These are phyloP conservation scores for Caryopteris hybrid DNA, from an alignment of 305 asterid species.

Conservation along the genomic window DNA sequence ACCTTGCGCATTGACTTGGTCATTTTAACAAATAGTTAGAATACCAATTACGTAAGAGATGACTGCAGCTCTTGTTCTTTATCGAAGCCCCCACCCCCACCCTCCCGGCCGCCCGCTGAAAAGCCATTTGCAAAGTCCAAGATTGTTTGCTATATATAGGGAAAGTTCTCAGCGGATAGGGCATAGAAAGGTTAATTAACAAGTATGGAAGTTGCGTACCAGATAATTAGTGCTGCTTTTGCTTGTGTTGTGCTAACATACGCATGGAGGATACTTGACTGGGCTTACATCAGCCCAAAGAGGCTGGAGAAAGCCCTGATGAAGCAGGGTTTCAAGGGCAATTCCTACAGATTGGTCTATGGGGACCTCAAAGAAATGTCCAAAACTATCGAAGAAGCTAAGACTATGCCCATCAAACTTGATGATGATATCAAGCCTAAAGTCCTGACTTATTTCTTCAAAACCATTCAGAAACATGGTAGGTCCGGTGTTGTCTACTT, in stretches of 20 bases:
- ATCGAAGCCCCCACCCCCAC: no score
- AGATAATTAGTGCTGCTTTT: background rate
- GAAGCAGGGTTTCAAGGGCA: constrained; percentile 8
- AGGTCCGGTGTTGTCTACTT: no score
- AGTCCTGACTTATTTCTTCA: background rate
- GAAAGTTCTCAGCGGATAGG: background rate
- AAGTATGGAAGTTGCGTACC: background rate
- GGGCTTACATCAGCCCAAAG: constrained; percentile 1
- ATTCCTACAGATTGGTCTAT: background rate
- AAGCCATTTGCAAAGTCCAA: no score
- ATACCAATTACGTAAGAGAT: no score
- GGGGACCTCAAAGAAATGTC: background rate
- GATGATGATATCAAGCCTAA: constrained; percentile 13
- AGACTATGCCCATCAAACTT: background rate
- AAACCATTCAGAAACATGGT: background rate
- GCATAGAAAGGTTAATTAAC: no score
- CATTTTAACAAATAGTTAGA: no score
- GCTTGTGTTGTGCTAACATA: constrained; percentile 2
- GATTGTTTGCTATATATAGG: background rate
- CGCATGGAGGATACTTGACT: background rate
- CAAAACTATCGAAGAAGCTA: background rate
- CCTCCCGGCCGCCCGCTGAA: background rate
- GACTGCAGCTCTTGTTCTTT: no score
- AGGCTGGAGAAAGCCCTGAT: background rate
- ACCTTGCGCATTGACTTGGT: no score